These are phyloP conservation scores for Neophaeococcomyces aloes DNA, from an alignment of 2,329 filamentous ascomycete genomes.

Conservation along the genomic window DNA sequence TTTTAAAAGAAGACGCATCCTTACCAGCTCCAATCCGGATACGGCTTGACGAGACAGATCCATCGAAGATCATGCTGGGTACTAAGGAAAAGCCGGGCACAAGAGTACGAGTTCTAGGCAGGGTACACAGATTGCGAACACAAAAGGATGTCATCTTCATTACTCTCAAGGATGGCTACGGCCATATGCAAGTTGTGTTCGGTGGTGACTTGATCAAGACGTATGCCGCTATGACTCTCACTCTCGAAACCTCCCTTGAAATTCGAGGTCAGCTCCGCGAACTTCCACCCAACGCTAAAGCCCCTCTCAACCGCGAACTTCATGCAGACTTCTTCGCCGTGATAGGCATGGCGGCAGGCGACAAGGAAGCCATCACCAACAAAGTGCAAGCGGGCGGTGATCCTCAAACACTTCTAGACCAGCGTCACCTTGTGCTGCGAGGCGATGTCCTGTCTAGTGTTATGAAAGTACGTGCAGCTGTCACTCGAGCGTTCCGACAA, in stretches of 20 bases:
- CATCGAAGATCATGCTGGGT: conserved; percentile 46
- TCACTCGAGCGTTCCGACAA: conserved; percentile 70
- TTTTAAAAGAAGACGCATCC: conserved; percentile 57
- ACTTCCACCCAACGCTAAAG: conserved; percentile 65
- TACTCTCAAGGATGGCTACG: conserved; percentile 75
- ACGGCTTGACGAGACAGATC: conserved; percentile 60
- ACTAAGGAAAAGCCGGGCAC: conserved; percentile 52
- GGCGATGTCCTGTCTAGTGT: conserved; percentile 75
- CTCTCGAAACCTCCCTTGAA: conserved; percentile 75
- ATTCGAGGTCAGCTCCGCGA: conserved; percentile 74
- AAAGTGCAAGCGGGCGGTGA: conserved; percentile 58
- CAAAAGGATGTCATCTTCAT: conserved; percentile 83
- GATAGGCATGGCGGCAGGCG: conserved; percentile 67
- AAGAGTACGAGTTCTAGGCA: conserved; percentile 67
- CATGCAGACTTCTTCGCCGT: conserved; percentile 84
- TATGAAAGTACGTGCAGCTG: conserved; percentile 73
- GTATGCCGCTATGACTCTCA: conserved; percentile 80
- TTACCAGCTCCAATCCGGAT: conserved; percentile 67
- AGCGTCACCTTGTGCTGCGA: conserved; percentile 74
- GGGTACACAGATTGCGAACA: conserved; percentile 68
- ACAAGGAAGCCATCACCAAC: conserved; percentile 87
- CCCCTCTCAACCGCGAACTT: conserved; percentile 75
- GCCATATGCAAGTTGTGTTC: conserved; percentile 74
- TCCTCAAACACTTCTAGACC: conserved; percentile 64
- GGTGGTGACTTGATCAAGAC: conserved; percentile 74